phyloP scores from a whole-genome alignment of 2,329 filamentous ascomycete species.

The Pyricularia pennisetigena region DNA sequence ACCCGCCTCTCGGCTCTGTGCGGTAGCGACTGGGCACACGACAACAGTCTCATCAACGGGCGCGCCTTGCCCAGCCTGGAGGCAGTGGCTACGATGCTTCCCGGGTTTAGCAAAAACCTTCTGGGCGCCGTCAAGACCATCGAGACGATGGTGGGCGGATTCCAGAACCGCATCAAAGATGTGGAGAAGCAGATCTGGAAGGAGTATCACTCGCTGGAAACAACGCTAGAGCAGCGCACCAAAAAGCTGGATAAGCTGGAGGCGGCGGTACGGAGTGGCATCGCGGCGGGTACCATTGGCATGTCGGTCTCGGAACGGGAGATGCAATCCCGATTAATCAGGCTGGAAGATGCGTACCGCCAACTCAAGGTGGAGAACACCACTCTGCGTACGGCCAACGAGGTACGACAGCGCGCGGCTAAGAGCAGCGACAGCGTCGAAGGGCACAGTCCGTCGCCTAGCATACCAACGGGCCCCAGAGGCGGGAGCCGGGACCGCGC shows the following conservation, averaged over 20 bases:
- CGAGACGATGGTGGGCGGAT: constrained; percentile 67
- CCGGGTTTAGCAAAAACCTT: constrained; percentile 84
- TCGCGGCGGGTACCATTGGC: constrained; percentile 38
- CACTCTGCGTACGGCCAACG: constrained; percentile 57
- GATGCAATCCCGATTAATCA: constrained; percentile 35
- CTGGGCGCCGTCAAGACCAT: constrained; percentile 79
- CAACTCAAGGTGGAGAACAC: constrained; percentile 55
- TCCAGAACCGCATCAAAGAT: constrained; percentile 68
- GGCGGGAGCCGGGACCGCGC: constrained; percentile 9
- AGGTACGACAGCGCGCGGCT: constrained; percentile 41
- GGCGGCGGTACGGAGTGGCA: constrained; percentile 59
- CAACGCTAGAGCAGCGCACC: constrained; percentile 64
- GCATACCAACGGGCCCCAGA: constrained; percentile 43
- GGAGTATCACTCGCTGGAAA: constrained; percentile 81
- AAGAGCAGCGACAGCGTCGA: constrained; percentile 27
- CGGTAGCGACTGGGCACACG: constrained; percentile 84
- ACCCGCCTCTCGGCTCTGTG: constrained; percentile 78
- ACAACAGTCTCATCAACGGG: constrained; percentile 80
- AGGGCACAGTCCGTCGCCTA: constrained; percentile 36
- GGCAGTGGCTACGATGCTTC: constrained; percentile 74
- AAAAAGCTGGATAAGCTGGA: constrained; percentile 87
- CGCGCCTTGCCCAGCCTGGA: constrained; percentile 75
- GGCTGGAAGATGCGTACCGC: constrained; percentile 51
- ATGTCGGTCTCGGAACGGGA: constrained; percentile 21
- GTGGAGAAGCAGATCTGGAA: constrained; percentile 88